Percentiles rank a stretch among this genome's conserved stretches.
Evolutionary conservation across 306 rosid genomes (phyloP).

Genomic region (Cucumis melo): DNA sequence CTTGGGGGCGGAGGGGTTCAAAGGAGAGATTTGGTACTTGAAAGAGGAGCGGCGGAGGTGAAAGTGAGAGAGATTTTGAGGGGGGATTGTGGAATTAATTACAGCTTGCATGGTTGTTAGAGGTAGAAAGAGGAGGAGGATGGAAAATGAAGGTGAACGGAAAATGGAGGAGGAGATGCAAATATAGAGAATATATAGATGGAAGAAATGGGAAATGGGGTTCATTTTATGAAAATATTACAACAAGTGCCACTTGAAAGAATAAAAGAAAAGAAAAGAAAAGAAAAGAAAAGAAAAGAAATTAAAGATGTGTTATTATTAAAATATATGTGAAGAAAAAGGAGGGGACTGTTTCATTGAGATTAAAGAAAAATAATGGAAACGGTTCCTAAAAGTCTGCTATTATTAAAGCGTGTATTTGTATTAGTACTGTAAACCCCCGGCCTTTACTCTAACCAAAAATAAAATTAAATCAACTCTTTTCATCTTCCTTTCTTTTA

Average conservation of each 20-base stretch:
- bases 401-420: neutral
- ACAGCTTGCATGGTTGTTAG: constrained; percentile 29
- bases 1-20: constrained; percentile 28
- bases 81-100: constrained; percentile 31
- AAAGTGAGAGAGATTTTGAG: constrained; percentile 26
- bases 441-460: no score
- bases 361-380: neutral
- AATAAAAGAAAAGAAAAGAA: no score
- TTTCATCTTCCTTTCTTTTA: no score
- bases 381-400: neutral
- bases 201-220: neutral
- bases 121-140: neutral
- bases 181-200: neutral
- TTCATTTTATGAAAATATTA: neutral
- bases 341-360: neutral
- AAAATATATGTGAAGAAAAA: neutral
- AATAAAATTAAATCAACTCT: no score
- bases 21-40: constrained; percentile 32
- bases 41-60: constrained; percentile 38
- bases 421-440: neutral
- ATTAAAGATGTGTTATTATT: neutral
- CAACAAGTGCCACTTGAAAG: neutral
- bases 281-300: no score
- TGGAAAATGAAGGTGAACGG: neutral
- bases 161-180: neutral